Evolutionary conservation across 2,329 filamentous ascomycete species (phyloP).

Genomic region (Ophiocordyceps sinensis): DNA sequence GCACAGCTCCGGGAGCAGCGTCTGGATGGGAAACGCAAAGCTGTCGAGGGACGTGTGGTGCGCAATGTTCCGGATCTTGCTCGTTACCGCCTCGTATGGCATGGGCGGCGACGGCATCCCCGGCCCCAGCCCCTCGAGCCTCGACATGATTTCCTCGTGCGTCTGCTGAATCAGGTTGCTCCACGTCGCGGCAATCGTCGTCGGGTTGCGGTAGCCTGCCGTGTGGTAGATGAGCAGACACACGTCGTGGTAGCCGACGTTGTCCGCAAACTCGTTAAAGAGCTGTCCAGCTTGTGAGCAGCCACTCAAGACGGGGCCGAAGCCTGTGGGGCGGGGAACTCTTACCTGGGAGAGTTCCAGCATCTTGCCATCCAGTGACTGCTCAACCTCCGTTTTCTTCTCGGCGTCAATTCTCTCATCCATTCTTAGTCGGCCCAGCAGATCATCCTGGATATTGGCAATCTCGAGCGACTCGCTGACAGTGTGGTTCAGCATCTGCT

Average conservation of each 20-base stretch:
- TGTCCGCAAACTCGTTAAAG: slow-evolving; percentile 86
- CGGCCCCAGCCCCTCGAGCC: slow-evolving; percentile 25
- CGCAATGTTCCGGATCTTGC: slow-evolving; percentile 48
- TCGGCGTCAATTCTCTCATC: slow-evolving; percentile 56
- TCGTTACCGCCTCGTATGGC: slow-evolving; percentile 58
- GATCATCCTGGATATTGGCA: slow-evolving; percentile 87
- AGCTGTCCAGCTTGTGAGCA: slow-evolving; percentile 37
- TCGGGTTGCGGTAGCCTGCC: slow-evolving; percentile 78
- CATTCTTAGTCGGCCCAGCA: slow-evolving; percentile 61
- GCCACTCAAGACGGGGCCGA: neutral
- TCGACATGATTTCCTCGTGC: slow-evolving; percentile 40
- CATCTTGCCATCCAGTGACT: slow-evolving; percentile 63
- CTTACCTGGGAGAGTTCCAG: slow-evolving; percentile 62
- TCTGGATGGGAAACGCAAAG: slow-evolving; percentile 49
- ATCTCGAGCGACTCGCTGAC: slow-evolving; percentile 80
- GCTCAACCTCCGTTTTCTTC: slow-evolving; percentile 48
- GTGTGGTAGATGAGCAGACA: slow-evolving; percentile 85
- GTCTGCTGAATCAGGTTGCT: slow-evolving; percentile 61
- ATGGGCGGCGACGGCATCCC: slow-evolving; percentile 26
- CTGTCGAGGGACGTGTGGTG: slow-evolving; percentile 51
- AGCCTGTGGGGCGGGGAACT: slow-evolving; percentile 5
- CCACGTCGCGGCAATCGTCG: slow-evolving; percentile 78
- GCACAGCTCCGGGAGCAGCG: slow-evolving; percentile 47
- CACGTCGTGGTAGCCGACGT: slow-evolving; percentile 85
- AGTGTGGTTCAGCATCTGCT: slow-evolving; percentile 73